phyloP scores from a whole-genome alignment of 495 filamentous ascomycete species.

The Clavariopsis aquatica region DNA sequence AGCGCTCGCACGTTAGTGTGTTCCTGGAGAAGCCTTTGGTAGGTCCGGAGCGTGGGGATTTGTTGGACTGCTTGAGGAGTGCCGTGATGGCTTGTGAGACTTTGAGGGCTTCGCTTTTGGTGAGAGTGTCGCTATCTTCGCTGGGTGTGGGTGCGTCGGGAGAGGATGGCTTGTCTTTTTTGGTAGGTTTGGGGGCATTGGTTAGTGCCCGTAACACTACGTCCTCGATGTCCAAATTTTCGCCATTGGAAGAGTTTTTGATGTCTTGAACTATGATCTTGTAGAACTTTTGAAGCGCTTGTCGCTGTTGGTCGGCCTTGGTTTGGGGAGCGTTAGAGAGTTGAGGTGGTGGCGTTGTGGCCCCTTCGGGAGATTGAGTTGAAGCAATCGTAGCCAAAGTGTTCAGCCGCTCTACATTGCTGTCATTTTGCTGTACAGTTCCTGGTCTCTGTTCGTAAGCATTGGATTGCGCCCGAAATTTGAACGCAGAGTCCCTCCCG shows the following conservation, averaged over 20 bases:
- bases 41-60: background rate
- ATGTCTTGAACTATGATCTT: conserved; percentile 25
- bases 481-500: conserved; percentile 4
- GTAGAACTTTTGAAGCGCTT: conserved; percentile 31
- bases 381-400: conserved; percentile 24
- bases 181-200: background rate
- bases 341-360: background rate
- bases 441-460: background rate
- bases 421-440: background rate
- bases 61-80: conserved; percentile 25
- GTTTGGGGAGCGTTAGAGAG: conserved; percentile 35
- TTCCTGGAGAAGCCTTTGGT: conserved; percentile 12
- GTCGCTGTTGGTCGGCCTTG: conserved; percentile 34
- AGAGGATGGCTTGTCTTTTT: background rate
- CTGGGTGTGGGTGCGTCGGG: conserved; percentile 1
- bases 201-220: conserved; percentile 23
- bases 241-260: conserved; percentile 7
- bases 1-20: conserved; percentile 15
- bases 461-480: background rate
- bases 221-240: conserved; percentile 20
- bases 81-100: conserved; percentile 23
- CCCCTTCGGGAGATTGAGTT: conserved; percentile 6
- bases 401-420: background rate
- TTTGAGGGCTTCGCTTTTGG: conserved; percentile 28
- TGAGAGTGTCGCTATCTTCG: conserved; percentile 12